Evolutionary conservation across 805 yeast genomes (phyloP), one percentile per base, ranked within the genome.

Genomic region (Pichia scutulata): DNA sequence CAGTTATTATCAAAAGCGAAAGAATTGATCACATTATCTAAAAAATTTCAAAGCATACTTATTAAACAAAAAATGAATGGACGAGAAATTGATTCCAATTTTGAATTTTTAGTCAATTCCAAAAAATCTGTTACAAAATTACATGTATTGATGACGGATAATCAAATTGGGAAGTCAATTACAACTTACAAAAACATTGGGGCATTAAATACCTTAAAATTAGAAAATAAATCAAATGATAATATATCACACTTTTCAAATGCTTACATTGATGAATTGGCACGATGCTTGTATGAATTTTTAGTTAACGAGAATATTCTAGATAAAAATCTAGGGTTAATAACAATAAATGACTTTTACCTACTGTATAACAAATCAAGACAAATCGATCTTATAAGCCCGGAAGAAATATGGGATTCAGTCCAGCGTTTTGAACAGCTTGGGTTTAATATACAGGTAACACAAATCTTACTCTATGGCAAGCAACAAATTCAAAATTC

Each of bases 261-360:
- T 10, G 44, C 65, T 13, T 69, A 67, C 53, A 49, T 76, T 26
- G 79, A 80, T 52, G 96, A 89, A 59, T 68, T 89, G 18, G 78
- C 97, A 0, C 74, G 96, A 48, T 90, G 88, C 59, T 62, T 92
- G 3, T 82, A 88, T 40, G 96, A 86, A 57, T 89, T 80, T 63
- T 69, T 86, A 10, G 67, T 70, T 10, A 64, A 66, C 54, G 60
- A 69, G 52, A 62, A 68, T 59, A 58, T 81, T 23, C 57, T 82
- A 50, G 72, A 69, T 40, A 70, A 69, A 36, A 75, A 74, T 44
- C 82, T 83, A 43, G 87, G 86, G 2, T 69, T 81, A 19, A 70
- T 85, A 14, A 73, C 88, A 0, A 57, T 84, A 33, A 74, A 78
- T 46, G 92, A 85, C 57, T 60, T 85, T 19, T 86, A 74, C 63